Conservation (phyloP, 2,329 filamentous ascomycete species). For the Aspergillus sp. region DNA sequence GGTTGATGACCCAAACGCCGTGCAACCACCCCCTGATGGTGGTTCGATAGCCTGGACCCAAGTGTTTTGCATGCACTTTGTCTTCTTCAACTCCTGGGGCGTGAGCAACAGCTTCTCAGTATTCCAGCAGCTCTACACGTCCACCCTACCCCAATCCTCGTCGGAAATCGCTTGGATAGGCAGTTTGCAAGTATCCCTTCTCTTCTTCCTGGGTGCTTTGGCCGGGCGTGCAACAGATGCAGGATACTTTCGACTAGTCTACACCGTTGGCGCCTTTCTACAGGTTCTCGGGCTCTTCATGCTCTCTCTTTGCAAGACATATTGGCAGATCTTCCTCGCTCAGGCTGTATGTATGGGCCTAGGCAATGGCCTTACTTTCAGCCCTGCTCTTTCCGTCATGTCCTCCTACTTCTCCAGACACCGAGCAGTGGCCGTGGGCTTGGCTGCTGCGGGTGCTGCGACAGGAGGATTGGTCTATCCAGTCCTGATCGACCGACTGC, state of each 20-base stretch:
- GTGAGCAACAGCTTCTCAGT: slow-evolving; percentile 37
- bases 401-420: slow-evolving; percentile 45
- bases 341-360: slow-evolving; percentile 46
- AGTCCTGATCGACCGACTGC: slow-evolving; percentile 42
- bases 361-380: slow-evolving; percentile 44
- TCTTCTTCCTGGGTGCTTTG: slow-evolving; percentile 44
- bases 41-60: slow-evolving; percentile 30
- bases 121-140: slow-evolving; percentile 45
- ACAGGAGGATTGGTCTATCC: slow-evolving; percentile 49
- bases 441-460: slow-evolving; percentile 39
- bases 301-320: slow-evolving; percentile 42
- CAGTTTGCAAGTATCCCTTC: slow-evolving; percentile 42
- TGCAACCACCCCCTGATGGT: slow-evolving; percentile 14
- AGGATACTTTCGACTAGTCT: slow-evolving; percentile 37
- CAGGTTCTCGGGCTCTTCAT: slow-evolving; percentile 45
- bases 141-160: slow-evolving; percentile 27
- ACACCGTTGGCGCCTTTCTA: slow-evolving; percentile 27
- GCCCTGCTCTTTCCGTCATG: slow-evolving; percentile 39
- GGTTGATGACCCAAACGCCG: too few species aligned
- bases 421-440: slow-evolving; percentile 38
- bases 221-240: slow-evolving; percentile 42
- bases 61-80: slow-evolving; percentile 27
- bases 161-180: slow-evolving; percentile 27
- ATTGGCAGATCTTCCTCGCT: slow-evolving; percentile 51
- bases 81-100: slow-evolving; percentile 34